phyloP scores from a whole-genome alignment of 2,329 filamentous ascomycete genomes.

The Periconia macrospinosa region DNA sequence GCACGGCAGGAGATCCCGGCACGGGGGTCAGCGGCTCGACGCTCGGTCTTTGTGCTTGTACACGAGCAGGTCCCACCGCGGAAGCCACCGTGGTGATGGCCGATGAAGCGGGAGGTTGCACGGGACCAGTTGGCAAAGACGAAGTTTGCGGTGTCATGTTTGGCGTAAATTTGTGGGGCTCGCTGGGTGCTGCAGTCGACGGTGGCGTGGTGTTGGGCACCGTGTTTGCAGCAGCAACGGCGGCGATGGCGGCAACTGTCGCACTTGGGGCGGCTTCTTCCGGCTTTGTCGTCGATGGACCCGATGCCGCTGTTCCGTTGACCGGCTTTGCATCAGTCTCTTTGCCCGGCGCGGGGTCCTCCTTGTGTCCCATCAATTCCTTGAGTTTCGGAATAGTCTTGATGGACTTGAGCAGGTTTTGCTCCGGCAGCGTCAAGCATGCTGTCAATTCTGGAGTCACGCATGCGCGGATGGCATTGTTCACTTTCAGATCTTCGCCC shows the following conservation, averaged over 20 bases:
- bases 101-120: conserved; percentile 4
- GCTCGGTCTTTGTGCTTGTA: conserved; percentile 31
- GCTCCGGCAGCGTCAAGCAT: conserved; percentile 27
- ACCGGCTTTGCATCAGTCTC: neutral
- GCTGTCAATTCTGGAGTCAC: conserved; percentile 25
- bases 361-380: neutral
- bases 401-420: conserved; percentile 27
- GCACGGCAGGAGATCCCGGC: conserved; percentile 36
- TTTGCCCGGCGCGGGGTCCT: neutral
- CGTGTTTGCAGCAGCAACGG: conserved; percentile 37
- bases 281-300: neutral
- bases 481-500: conserved; percentile 31
- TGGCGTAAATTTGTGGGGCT: conserved; percentile 31
- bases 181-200: conserved; percentile 8
- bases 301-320: neutral
- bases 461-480: conserved; percentile 38
- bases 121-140: conserved; percentile 3
- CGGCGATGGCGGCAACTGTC: conserved; percentile 28
- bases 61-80: conserved; percentile 8
- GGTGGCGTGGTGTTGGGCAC: conserved; percentile 22
- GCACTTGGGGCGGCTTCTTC: conserved; percentile 13
- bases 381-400: conserved; percentile 18
- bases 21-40: conserved; percentile 42
- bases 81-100: conserved; percentile 1
- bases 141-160: conserved; percentile 26